These are phyloP conservation scores for Phellopilus nigrolimitatus DNA, from an alignment of 1,284 basidiomycete genomes.

Conservation along the genomic window DNA sequence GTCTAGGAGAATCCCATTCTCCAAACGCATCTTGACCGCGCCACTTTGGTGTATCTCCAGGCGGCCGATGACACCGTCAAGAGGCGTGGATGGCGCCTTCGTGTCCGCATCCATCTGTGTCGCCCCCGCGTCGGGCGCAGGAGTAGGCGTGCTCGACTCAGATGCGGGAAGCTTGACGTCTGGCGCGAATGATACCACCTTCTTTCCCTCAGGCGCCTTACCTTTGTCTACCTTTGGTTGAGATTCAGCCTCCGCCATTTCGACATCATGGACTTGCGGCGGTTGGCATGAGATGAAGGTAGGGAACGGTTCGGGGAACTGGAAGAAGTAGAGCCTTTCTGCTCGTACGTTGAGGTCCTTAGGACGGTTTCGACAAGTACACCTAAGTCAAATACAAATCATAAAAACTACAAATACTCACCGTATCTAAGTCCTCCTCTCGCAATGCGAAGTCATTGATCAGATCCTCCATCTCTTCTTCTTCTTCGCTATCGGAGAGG, in stretches of 20 bases:
- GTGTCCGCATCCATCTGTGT: conserved; percentile 30
- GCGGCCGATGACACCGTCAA: conserved; percentile 79
- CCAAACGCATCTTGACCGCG: conserved; percentile 80
- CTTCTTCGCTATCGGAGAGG: conserved; percentile 80
- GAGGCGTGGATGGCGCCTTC: conserved; percentile 31
- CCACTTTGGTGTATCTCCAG: conserved; percentile 83
- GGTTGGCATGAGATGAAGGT: conserved; percentile 44
- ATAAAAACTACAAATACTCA: conserved; percentile 25
- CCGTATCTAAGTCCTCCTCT: conserved; percentile 35
- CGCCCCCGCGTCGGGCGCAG: conserved; percentile 29
- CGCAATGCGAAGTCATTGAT: conserved; percentile 71
- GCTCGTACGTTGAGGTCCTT: conserved; percentile 48
- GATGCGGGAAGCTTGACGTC: conserved; percentile 45
- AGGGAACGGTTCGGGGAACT: conserved; percentile 89
- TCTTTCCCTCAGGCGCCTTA: conserved; percentile 28
- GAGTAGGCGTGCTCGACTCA: conserved; percentile 28
- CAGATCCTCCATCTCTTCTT: conserved; percentile 82
- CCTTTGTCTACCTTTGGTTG: conserved; percentile 34
- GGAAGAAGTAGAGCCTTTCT: conserved; percentile 84
- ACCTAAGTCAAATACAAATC: conserved; percentile 12
- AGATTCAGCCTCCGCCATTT: conserved; percentile 23
- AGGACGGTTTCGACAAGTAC: conserved; percentile 9
- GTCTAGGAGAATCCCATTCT: conserved; percentile 76
- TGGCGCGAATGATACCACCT: conserved; percentile 53
- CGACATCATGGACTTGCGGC: conserved; percentile 27